A percentile compares a stretch with the other conserved stretches of the same genome.
phyloP scores from a whole-genome alignment of 352 stramenopile genomes.

The Nothophytophthora sp. region DNA sequence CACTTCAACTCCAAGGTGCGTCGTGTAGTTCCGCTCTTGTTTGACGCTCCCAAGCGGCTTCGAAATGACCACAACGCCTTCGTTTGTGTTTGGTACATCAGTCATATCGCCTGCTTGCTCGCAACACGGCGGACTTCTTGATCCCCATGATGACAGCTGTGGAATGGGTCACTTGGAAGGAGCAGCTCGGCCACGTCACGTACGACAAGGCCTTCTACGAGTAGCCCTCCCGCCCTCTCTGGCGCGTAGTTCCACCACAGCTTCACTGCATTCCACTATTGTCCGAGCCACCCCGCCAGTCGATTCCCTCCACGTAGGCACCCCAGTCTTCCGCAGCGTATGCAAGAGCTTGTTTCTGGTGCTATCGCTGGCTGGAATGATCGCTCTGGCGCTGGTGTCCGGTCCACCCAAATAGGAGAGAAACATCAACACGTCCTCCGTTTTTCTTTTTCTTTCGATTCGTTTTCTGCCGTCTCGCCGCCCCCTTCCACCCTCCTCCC shows the following conservation, averaged over 20 bases:
- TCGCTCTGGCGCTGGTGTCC: constrained; percentile 15
- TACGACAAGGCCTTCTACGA: constrained; percentile 85
- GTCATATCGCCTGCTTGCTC: constrained; percentile 78
- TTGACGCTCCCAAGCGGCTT: constrained; percentile 1
- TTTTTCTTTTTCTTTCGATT: constrained; percentile 47
- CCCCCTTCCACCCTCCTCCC: constrained; percentile 9
- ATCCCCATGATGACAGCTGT: constrained; percentile 81
- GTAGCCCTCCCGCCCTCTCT: constrained; percentile 25
- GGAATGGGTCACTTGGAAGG: constrained; percentile 87
- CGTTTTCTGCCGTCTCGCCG: constrained; percentile 19
- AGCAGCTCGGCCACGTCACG: constrained; percentile 66
- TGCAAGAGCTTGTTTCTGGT: constrained; percentile 1
- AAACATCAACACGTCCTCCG: constrained; percentile 36
- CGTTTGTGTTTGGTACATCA: constrained; percentile 24
- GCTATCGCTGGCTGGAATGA: constrained; percentile 2
- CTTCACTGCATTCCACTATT: constrained; percentile 3
- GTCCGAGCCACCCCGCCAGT: constrained; percentile 8
- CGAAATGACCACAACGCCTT: no score
- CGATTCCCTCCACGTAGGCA: constrained; percentile 4
- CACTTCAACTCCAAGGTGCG: constrained; percentile 84
- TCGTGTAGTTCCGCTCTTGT: not conserved
- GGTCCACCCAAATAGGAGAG: constrained; percentile 27
- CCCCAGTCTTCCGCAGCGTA: not conserved
- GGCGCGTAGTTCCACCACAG: not conserved
- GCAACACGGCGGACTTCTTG: constrained; percentile 76